A percentile compares a stretch with the other conserved stretches of the same genome.
These are phyloP conservation scores for Aeschynomene evenia DNA, from an alignment of 306 rosid species.

Conservation along the genomic window DNA sequence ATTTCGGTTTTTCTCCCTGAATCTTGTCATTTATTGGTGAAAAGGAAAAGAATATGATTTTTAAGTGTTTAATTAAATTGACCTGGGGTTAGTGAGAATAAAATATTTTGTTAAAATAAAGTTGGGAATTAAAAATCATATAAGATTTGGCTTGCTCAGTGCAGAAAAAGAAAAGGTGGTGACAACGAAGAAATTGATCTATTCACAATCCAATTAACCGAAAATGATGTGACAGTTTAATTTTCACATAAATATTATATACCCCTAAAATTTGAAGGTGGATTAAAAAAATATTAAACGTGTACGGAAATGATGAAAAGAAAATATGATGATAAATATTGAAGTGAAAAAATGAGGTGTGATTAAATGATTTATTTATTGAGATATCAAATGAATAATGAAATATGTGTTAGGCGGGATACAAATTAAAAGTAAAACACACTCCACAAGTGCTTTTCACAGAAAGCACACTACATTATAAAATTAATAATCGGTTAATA, in stretches of 20 bases:
- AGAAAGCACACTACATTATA: not conserved
- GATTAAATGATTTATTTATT: not conserved
- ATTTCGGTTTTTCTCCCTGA: not conserved
- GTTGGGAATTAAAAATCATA: conserved; percentile 5
- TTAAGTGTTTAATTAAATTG: conserved; percentile 16
- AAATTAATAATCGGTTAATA: conserved; percentile 24
- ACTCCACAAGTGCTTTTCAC: not conserved
- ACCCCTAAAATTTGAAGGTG: not conserved
- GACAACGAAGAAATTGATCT: conserved; percentile 9
- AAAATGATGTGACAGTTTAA: not conserved
- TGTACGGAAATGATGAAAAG: not conserved
- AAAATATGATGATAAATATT: conserved; percentile 27
- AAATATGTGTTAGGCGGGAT: conserved; percentile 11
- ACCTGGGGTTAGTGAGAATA: not conserved
- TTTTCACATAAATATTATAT: no score
- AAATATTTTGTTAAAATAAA: not conserved
- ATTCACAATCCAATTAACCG: not conserved
- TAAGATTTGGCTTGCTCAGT: conserved; percentile 20
- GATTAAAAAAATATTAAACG: not conserved
- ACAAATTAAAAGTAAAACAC: no score
- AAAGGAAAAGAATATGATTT: not conserved
- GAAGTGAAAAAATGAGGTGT: not conserved
- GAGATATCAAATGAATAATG: not conserved
- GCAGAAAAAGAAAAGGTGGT: not conserved
- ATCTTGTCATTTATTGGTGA: not conserved